These are phyloP conservation scores for Yamadazyma conglobata DNA, from an alignment of 1,139 yeast species.

Conservation along the genomic window DNA sequence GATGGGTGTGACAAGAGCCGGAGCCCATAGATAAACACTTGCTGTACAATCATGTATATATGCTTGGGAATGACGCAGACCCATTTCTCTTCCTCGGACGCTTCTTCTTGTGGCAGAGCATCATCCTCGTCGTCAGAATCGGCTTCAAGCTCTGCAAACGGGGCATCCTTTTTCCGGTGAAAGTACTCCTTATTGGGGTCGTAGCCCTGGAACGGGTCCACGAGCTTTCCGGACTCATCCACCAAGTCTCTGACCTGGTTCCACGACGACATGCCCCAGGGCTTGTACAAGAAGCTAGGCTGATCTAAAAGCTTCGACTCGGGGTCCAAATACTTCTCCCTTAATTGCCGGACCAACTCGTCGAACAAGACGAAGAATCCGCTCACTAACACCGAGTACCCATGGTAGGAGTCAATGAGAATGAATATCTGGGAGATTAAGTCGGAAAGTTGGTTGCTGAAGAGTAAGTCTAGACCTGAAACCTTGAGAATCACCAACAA, in stretches of 20 bases:
- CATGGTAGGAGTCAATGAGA: slow-evolving; percentile 79
- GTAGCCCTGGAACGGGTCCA: slow-evolving; percentile 29
- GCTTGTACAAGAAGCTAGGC: slow-evolving; percentile 31
- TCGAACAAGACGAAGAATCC: slow-evolving; percentile 74
- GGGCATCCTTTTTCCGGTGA: slow-evolving; percentile 28
- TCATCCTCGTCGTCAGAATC: slow-evolving; percentile 33
- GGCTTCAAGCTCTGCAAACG: slow-evolving; percentile 33
- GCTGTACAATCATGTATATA: slow-evolving; percentile 55
- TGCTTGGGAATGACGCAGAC: slow-evolving; percentile 57
- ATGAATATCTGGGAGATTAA: slow-evolving; percentile 70
- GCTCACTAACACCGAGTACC: slow-evolving; percentile 66
- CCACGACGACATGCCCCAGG: slow-evolving; percentile 53
- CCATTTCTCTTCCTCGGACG: slow-evolving; percentile 45
- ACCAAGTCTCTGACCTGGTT: slow-evolving; percentile 40
- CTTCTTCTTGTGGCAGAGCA: slow-evolving; percentile 18
- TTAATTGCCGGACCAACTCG: slow-evolving; percentile 56
- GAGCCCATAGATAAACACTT: slow-evolving; percentile 67
- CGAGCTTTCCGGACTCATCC: slow-evolving; percentile 32
- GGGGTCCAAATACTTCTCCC: slow-evolving; percentile 29
- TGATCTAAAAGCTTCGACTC: slow-evolving; percentile 5
- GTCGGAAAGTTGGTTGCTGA: slow-evolving; percentile 60
- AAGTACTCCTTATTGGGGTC: slow-evolving; percentile 36
- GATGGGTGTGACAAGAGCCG: slow-evolving; percentile 70
- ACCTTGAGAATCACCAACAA: slow-evolving; percentile 63
- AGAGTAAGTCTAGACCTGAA: slow-evolving; percentile 62